Conservation (phyloP, 805 yeast species). For the Candida sphagnicola region DNA sequence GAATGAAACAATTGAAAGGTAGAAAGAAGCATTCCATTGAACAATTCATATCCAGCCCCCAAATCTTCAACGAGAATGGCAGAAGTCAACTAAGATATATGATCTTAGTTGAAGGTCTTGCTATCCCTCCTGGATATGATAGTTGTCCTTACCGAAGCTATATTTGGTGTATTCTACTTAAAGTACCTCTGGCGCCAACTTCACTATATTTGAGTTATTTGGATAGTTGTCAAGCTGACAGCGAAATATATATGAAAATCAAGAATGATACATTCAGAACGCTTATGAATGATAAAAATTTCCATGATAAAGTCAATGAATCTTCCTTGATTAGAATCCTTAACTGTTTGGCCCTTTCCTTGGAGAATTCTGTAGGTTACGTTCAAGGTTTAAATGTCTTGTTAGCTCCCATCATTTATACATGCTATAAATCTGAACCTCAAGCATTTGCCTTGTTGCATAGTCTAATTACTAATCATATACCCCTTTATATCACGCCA, state of each 20-base stretch:
- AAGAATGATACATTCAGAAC: constrained; percentile 85
- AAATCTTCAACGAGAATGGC: constrained; percentile 30
- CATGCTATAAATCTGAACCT: constrained; percentile 70
- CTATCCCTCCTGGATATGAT: constrained; percentile 41
- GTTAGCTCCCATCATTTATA: constrained; percentile 77
- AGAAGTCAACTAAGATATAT: constrained; percentile 32
- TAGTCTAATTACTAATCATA: constrained; percentile 53
- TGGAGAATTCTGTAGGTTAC: constrained; percentile 40
- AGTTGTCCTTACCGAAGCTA: constrained; percentile 66
- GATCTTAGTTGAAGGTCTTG: constrained; percentile 39
- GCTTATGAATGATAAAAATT: constrained; percentile 65
- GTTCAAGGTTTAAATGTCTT: constrained; percentile 94
- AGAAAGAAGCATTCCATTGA: constrained; percentile 36
- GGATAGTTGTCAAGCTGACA: constrained; percentile 45
- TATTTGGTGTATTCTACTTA: constrained; percentile 75
- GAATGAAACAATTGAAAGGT: too few relatives aligned
- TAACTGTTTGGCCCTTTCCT: constrained; percentile 63
- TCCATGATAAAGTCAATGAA: constrained; percentile 66
- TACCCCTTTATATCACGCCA: constrained; percentile 77
- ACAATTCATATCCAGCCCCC: constrained; percentile 34
- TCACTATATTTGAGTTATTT: constrained; percentile 49
- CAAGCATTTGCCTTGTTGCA: constrained; percentile 76
- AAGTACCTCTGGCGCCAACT: constrained; percentile 58
- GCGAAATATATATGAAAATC: constrained; percentile 62
- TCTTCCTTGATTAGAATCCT: constrained; percentile 62